Evolutionary conservation across 768 basidiomycete genomes (phyloP), one percentile per base, ranked within the genome.

Genomic region (Suillus plorans): DNA sequence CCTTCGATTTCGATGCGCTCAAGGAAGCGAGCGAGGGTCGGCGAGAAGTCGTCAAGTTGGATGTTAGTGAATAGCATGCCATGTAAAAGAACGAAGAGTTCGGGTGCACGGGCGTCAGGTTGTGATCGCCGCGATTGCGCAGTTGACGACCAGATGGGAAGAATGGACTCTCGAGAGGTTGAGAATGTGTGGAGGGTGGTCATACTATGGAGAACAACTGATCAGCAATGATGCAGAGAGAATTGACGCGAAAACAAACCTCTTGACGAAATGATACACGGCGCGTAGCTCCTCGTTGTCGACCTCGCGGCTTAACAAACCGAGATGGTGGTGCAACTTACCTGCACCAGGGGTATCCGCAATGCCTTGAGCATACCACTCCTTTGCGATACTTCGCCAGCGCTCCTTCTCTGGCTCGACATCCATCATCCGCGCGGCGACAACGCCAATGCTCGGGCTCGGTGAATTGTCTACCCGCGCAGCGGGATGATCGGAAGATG

Each of bases 61-160:
- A 97, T 94, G 68, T 92, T 90, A 16, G 97, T 99, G 79, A 98
- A 98, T 1, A 99, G 83, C 95, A 98, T 96, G 34, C 97, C 96
- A 65, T 99, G 97, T 0, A 99, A 81, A 13, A 94, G 86, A 39
- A 99, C 86, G 68, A 99, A 99, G 0, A 97, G 83, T 31, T 95
- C 94, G 0, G 90, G 77, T 0, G 83, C 84, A 2, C 79, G 81
- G 6, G 91, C 86, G 68, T 97, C 95, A 2, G 95, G 90, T 12
- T 84, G 82, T 18, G 88, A 84, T 3, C 94, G 89, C 20, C 88
- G 85, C 8, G 87, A 81, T 66, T 77, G 76, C 0, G 89, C 82
- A 3, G 86, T 78, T 4, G 82, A 81, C 8, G 94, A 91, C 89
- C 96, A 99, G n/a, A 98, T 79, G 0, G 90, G 88, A 4, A 97